Evolutionary conservation across 192 early-diverging fungal genomes (phyloP), one percentile per base, ranked within the genome.

Genomic region (Backusella psychrophila): DNA sequence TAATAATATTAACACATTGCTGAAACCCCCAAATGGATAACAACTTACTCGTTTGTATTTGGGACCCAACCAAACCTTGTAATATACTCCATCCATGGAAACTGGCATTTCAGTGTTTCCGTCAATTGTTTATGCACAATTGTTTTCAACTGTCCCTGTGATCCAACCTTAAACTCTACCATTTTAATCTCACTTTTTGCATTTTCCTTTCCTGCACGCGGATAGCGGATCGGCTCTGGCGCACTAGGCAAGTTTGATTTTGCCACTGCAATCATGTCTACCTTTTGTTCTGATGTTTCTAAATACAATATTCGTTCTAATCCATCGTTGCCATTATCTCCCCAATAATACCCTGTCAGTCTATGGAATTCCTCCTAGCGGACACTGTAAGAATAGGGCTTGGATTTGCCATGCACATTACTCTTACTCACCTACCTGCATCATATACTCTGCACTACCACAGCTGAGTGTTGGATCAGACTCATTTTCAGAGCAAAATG

Each of bases 11-110:
- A 35, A 38, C 12, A 17, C 11, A 52, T 69, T 39, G 34, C 65
- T 41, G 21, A 68, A 23, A 63, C 26, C 29, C 29, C 29, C 33
- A 63, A 63, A 1, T 44, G 15, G 6, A 49, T n/a, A 17, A n/a
- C 19, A 23, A 26, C 39, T 66, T 82, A 90, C 89, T 85, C 84
- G 65, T 88, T 38, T 0, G 83, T 86, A 49, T 86, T 80, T n/a
- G 89, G 87, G 23, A 86, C 36, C 91, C 91, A 93, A 0, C 89
- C 90, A 68, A 88, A 86, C 19, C 91, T 77, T 11, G 87, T 85
- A 70, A 91, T 89, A 80, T 93, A 93, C 63, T 93, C 91, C 33
- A 83, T 73, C 91, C 91, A 93, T 9, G 91, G 90, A 66, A 90
- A 93, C 11, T 83, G 53, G 26, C 77, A 77, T 67, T 86, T 75